Percentiles rank a stretch among this genome's conserved stretches.
phyloP scores from a whole-genome alignment of 23 red algal species.

The Chondrus crispus region DNA sequence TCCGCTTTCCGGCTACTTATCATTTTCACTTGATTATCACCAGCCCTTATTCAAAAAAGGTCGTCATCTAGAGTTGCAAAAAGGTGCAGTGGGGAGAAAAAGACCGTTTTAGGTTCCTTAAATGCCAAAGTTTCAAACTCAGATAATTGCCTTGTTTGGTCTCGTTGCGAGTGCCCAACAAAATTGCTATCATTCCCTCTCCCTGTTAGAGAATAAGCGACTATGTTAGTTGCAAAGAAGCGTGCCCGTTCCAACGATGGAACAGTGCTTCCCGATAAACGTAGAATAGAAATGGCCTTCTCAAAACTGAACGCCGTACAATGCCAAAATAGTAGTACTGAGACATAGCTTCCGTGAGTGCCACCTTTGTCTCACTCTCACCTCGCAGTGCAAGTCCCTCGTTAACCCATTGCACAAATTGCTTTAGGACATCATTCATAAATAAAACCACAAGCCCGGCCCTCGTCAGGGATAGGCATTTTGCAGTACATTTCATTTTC shows the following conservation, averaged over 20 bases:
- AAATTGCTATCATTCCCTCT: background rate
- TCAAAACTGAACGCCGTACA: no score
- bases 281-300: no score
- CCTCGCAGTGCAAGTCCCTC: no score
- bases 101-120: background rate
- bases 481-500: background rate
- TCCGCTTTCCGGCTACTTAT: background rate
- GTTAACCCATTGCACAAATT: background rate
- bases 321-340: no score
- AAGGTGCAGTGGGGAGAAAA: background rate
- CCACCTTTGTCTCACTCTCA: no score
- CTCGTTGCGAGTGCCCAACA: background rate
- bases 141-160: background rate
- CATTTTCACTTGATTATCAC: background rate
- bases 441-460: background rate
- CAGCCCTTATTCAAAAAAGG: background rate
- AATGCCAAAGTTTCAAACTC: background rate
- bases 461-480: background rate
- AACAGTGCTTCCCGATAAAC: no score
- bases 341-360: no score
- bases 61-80: background rate
- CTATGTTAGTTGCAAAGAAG: no score
- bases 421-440: background rate
- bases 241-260: no score
- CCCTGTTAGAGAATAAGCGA: background rate